phyloP scores from a whole-genome alignment of 1,139 yeast genomes.

The Blastobotrys serpentis region DNA sequence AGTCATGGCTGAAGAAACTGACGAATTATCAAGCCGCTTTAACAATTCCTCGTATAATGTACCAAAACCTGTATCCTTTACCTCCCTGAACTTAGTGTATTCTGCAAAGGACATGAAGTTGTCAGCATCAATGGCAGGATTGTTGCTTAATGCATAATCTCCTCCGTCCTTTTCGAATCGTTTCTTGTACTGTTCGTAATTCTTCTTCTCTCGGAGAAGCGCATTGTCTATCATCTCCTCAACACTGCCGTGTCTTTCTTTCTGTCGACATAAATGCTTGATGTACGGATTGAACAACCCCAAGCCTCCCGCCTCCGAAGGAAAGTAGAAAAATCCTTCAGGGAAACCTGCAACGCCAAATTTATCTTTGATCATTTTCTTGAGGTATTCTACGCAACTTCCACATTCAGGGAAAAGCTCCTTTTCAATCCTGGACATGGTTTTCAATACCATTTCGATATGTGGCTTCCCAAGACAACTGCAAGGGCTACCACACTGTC shows the following conservation, averaged over 20 bases:
- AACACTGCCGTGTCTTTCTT: constrained; percentile 7
- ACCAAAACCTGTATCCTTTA: constrained; percentile 12
- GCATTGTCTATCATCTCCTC: constrained; percentile 12
- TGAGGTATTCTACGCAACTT: not conserved
- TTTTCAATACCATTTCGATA: constrained; percentile 21
- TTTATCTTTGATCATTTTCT: not conserved
- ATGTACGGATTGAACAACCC: constrained; percentile 21
- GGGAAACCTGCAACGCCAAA: constrained; percentile 12
- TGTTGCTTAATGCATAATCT: not conserved
- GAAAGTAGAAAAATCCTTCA: constrained; percentile 22
- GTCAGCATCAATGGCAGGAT: not conserved
- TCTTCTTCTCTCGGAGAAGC: constrained; percentile 12
- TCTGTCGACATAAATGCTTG: constrained; percentile 10
- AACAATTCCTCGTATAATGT: constrained; percentile 13
- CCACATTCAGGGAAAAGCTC: constrained; percentile 18
- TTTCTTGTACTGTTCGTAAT: constrained; percentile 11
- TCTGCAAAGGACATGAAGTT: constrained; percentile 16
- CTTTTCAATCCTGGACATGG: constrained; percentile 18
- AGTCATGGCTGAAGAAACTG: not conserved
- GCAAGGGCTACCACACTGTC: constrained; percentile 22
- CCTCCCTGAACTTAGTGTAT: constrained; percentile 10
- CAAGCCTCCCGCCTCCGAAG: constrained; percentile 23
- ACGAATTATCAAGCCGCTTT: not conserved
- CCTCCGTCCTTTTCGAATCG: constrained; percentile 9
- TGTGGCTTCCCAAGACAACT: constrained; percentile 19